These are phyloP conservation scores for Ramichloridium luteum DNA, from an alignment of 2,329 filamentous ascomycete genomes.

Conservation along the genomic window DNA sequence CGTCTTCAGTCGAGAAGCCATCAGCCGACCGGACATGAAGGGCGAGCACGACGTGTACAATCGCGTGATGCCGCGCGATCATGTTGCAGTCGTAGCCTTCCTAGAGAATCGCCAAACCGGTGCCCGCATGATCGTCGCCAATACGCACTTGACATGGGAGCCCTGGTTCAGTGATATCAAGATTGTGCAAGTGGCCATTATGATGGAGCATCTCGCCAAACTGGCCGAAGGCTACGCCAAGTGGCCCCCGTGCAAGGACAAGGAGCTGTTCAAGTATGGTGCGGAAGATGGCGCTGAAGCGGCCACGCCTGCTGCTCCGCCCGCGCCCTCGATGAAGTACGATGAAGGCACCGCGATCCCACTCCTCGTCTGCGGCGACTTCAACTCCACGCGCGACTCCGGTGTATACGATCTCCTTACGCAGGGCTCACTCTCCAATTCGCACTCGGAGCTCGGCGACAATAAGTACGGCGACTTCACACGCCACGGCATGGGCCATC, in stretches of 20 bases:
- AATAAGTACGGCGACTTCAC: constrained; percentile 91
- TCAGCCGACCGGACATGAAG: constrained; percentile 94
- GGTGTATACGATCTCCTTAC: constrained; percentile 85
- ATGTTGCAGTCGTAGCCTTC: constrained; percentile 85
- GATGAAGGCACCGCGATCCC: constrained; percentile 77
- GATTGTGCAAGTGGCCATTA: constrained; percentile 84
- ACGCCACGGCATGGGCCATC: constrained; percentile 80
- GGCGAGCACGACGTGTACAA: constrained; percentile 97
- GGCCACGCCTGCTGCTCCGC: constrained; percentile 33
- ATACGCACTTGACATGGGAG: constrained; percentile 93
- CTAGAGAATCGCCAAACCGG: constrained; percentile 85
- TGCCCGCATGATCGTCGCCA: constrained; percentile 82
- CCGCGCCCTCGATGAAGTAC: constrained; percentile 75
- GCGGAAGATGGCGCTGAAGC: constrained; percentile 39
- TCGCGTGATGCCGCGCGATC: constrained; percentile 94
- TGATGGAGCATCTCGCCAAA: constrained; percentile 85
- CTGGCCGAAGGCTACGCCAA: constrained; percentile 75
- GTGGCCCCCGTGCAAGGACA: constrained; percentile 70
- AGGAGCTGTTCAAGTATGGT: constrained; percentile 40
- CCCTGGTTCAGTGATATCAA: constrained; percentile 86
- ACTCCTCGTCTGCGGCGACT: constrained; percentile 83
- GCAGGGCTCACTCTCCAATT: constrained; percentile 62
- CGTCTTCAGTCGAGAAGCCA: constrained; percentile 82
- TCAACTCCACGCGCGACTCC: constrained; percentile 80
- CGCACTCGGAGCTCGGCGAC: constrained; percentile 67